These are phyloP conservation scores for Candida tetrigidarum DNA, from an alignment of 1,139 yeast species.

Conservation along the genomic window DNA sequence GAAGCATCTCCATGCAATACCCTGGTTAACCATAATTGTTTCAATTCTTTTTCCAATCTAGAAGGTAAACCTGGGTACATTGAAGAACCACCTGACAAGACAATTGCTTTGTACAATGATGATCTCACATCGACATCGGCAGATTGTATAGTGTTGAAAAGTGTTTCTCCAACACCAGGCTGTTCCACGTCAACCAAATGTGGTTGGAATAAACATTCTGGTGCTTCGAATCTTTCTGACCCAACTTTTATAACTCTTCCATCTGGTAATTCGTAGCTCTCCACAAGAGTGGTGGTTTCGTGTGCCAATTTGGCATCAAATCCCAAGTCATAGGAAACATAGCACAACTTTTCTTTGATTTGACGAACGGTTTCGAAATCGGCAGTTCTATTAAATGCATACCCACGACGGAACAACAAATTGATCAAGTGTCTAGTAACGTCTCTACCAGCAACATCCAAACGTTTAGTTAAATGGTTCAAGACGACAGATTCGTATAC, in stretches of 20 bases:
- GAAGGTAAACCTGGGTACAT: constrained; percentile 99
- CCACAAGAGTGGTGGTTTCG: constrained; percentile 93
- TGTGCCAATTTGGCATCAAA: constrained; percentile 86
- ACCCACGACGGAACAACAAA: constrained; percentile 90
- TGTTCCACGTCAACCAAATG: constrained; percentile 96
- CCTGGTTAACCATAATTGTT: constrained; percentile 92
- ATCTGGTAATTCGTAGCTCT: constrained; percentile 92
- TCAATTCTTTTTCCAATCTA: constrained; percentile 91
- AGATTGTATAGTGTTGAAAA: constrained; percentile 89
- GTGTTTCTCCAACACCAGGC: constrained; percentile 93
- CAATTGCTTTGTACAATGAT: constrained; percentile 88
- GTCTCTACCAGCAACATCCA: constrained; percentile 98
- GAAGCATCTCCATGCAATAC: constrained; percentile 88
- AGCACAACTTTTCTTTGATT: constrained; percentile 94
- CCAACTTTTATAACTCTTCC: constrained; percentile 95
- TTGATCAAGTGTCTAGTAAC: constrained; percentile 94
- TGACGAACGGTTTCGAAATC: constrained; percentile 98
- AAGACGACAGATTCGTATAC: constrained; percentile 96
- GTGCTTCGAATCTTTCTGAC: constrained; percentile 96
- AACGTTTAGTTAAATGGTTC: constrained; percentile 88
- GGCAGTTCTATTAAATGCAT: constrained; percentile 97
- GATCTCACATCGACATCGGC: constrained; percentile 95
- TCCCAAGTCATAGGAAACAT: constrained; percentile 92
- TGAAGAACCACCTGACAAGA: constrained; percentile 94
- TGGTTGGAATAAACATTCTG: constrained; percentile 98